Base-by-base conservation (phyloP, 805 yeast genomes). In the Yarrowia alimentaria region DNA sequence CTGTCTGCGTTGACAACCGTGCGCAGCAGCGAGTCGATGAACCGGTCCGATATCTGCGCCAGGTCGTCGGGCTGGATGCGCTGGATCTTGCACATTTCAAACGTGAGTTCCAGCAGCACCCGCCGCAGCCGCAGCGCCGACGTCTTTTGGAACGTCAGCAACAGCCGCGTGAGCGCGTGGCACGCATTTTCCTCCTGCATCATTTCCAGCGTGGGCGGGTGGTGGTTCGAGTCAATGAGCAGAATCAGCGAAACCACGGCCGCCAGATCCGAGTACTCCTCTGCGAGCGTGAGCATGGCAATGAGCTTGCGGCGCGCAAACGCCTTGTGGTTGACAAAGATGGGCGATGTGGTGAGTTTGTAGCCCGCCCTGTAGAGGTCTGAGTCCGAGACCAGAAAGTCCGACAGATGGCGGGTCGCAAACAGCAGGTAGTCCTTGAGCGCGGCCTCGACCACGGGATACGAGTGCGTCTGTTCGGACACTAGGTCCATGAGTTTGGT, bases 301-400 rank as follows among this genome's bases (percentile, higher is more conserved):
- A 69, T 35, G 61, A 73, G 56, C 54, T 57, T 53, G 62, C 73
- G 51, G 32, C 64, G 38, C 56, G 73, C 58, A 61, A 78, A 51
- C 60, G 67, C 51, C 75, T 80, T 37, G 71, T 81, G 50, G 74
- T 74, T 61, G 77, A 74, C 11, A 75, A 80, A 22, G 71, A 83
- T 76, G 57, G 69, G 33, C 73, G 84, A 25, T 70, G 78, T 56
- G 54, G 65, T 13, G 60, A 65, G 24, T 55, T 74, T 18, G 75
- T 78, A 10, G 75, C 80, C 14, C 12, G 50, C 50, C 6, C 29
- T 26, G 18, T 30, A 43, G 5, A 43, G 30, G 12, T 30, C 50
- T 6, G 29, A 10, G 20, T 43, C 50, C n/a, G 22, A 12, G 30
- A 30, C 22, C 1, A 43, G n/a, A 22, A 43, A 30, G 11, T 26